Evolutionary conservation across 805 yeast species (phyloP).

Genomic region (Candida succiphila): DNA sequence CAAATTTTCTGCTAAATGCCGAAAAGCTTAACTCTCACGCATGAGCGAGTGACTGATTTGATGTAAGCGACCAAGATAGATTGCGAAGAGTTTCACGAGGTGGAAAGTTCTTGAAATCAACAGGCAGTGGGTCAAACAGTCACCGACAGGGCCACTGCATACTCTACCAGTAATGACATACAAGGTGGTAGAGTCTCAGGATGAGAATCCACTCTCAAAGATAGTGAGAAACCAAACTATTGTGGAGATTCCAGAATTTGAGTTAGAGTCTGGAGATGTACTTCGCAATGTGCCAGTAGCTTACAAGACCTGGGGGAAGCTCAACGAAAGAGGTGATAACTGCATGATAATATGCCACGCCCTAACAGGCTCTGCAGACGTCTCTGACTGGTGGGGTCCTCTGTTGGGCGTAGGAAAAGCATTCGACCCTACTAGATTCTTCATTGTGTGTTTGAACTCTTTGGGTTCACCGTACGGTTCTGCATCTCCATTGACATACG

Average conservation of each 20-base stretch:
- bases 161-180: too few relatives aligned
- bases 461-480: constrained; percentile 96
- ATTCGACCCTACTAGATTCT: constrained; percentile 83
- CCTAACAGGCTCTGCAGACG: constrained; percentile 90
- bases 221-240: constrained; percentile 72
- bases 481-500: constrained; percentile 81
- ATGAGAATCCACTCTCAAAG: constrained; percentile 56
- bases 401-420: constrained; percentile 77
- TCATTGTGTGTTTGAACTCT: constrained; percentile 83
- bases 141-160: too few relatives aligned
- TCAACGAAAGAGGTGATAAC: constrained; percentile 62
- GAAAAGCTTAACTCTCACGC: too few relatives aligned
- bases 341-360: constrained; percentile 94
- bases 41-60: too few relatives aligned
- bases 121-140: too few relatives aligned
- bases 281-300: constrained; percentile 79
- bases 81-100: too few relatives aligned
- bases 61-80: too few relatives aligned
- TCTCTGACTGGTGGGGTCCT: constrained; percentile 99
- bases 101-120: too few relatives aligned
- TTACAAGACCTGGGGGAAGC: constrained; percentile 89
- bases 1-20: too few relatives aligned
- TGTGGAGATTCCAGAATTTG: constrained; percentile 64
- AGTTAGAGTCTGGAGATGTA: constrained; percentile 74
- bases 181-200: constrained; percentile 33